Evolutionary conservation across 2,329 filamentous ascomycete species (phyloP).

Genomic region (Trichothecium sympodiale): DNA sequence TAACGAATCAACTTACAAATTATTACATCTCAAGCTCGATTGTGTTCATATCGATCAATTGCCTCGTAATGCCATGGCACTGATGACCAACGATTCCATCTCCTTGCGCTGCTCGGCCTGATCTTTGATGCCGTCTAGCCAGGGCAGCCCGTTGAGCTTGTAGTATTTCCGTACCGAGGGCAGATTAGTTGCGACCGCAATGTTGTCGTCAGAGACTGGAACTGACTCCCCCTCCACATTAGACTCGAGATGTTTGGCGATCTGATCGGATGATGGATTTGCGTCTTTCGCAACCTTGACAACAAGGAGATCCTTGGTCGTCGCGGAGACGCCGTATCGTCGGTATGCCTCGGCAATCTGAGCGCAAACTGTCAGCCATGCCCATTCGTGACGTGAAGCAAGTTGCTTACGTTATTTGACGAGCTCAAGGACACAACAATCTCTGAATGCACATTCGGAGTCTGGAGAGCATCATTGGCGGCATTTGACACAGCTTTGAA

Average conservation of each 20-base stretch:
- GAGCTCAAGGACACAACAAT: constrained; percentile 71
- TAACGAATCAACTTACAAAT: constrained; percentile 10
- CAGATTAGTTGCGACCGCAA: constrained; percentile 51
- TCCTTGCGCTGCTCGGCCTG: constrained; percentile 35
- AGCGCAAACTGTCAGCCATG: constrained; percentile 5
- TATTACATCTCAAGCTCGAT: constrained; percentile 6
- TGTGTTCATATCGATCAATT: neutral
- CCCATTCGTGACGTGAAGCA: neutral
- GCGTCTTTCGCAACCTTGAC: constrained; percentile 56
- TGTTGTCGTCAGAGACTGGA: constrained; percentile 50
- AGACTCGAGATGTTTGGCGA: constrained; percentile 47
- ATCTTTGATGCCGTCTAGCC: constrained; percentile 34
- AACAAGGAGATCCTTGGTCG: constrained; percentile 62
- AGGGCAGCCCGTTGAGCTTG: constrained; percentile 58
- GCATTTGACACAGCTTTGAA: constrained; percentile 66
- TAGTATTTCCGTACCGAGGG: constrained; percentile 72
- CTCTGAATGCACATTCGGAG: constrained; percentile 81
- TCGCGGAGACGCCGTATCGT: constrained; percentile 68
- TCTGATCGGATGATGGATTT: constrained; percentile 27
- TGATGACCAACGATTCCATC: constrained; percentile 59
- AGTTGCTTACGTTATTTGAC: constrained; percentile 60
- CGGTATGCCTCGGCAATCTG: constrained; percentile 89
- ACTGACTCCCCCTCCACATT: constrained; percentile 51
- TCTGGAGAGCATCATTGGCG: constrained; percentile 52
- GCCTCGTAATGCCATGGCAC: constrained; percentile 56